Conservation (phyloP, 306 rosid genomes). For the Vigna angularis region DNA sequence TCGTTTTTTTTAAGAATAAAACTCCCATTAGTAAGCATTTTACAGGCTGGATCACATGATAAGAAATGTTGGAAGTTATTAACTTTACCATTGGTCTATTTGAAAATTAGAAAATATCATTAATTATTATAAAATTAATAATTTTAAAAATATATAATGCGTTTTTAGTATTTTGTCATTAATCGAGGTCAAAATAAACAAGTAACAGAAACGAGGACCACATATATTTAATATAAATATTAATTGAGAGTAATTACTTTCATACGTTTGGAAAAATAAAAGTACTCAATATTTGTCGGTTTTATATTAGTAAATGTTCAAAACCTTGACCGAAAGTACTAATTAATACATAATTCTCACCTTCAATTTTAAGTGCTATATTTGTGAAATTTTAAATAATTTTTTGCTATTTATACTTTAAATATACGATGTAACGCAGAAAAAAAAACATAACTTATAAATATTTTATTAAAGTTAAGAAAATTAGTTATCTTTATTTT, state of each 20-base stretch:
- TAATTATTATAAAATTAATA: neutral
- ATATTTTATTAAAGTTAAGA: too few relatives aligned
- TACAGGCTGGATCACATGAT: conserved; percentile 48
- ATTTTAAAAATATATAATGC: neutral
- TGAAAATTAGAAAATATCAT: neutral
- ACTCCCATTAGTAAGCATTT: neutral
- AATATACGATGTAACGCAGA: too few relatives aligned
- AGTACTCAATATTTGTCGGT: neutral
- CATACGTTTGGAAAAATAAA: neutral
- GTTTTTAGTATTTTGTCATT: neutral
- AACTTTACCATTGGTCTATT: neutral
- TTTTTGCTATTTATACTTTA: too few relatives aligned
- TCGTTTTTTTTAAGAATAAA: neutral
- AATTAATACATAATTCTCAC: neutral
- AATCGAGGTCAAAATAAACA: neutral
- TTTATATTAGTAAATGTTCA: neutral
- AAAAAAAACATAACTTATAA: too few relatives aligned
- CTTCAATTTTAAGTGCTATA: too few relatives aligned
- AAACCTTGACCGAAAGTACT: neutral
- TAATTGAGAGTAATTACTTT: neutral
- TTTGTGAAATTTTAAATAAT: too few relatives aligned
- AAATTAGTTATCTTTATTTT: too few relatives aligned
- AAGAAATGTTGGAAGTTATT: neutral
- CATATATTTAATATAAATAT: neutral
- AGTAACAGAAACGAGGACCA: neutral